Conservation (phyloP, 1,284 basidiomycete genomes). For the Puccinia horiana region DNA sequence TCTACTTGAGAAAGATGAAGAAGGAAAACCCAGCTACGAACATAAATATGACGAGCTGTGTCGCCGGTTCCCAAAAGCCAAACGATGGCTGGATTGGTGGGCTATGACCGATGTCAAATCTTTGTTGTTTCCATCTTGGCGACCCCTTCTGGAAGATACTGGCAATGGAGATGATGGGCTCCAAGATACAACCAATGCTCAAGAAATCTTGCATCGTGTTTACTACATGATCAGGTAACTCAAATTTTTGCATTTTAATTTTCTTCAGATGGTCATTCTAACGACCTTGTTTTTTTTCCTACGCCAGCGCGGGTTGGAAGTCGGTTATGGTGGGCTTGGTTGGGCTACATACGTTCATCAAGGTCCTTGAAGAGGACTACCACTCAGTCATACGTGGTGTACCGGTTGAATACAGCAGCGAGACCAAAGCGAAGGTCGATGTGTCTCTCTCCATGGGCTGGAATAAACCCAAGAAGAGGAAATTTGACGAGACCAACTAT, state of each 20-base stretch:
- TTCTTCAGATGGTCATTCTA: not conserved
- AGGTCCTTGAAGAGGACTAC: constrained; percentile 16
- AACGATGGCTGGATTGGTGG: constrained; percentile 26
- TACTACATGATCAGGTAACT: constrained; percentile 24
- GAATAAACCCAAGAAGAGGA: not conserved
- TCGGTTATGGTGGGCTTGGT: not conserved
- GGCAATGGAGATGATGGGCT: constrained; percentile 4
- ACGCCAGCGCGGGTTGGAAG: not conserved
- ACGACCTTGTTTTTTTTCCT: too few species aligned
- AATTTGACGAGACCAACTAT: not conserved
- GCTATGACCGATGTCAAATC: not conserved
- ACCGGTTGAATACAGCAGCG: not conserved
- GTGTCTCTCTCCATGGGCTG: not conserved
- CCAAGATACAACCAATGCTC: constrained; percentile 14
- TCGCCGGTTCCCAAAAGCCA: not conserved
- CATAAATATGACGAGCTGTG: constrained; percentile 2
- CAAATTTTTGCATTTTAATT: not conserved
- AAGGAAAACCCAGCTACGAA: not conserved
- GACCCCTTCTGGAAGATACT: not conserved
- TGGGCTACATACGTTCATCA: too few species aligned
- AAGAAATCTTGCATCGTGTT: not conserved
- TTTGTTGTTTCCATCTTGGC: not conserved
- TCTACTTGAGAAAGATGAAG: not conserved
- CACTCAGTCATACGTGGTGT: not conserved
- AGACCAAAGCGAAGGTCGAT: not conserved